Percentiles rank a stretch among this genome's conserved stretches.
phyloP scores from a whole-genome alignment of 2,329 filamentous ascomycete species.

The Fusarium longipes region DNA sequence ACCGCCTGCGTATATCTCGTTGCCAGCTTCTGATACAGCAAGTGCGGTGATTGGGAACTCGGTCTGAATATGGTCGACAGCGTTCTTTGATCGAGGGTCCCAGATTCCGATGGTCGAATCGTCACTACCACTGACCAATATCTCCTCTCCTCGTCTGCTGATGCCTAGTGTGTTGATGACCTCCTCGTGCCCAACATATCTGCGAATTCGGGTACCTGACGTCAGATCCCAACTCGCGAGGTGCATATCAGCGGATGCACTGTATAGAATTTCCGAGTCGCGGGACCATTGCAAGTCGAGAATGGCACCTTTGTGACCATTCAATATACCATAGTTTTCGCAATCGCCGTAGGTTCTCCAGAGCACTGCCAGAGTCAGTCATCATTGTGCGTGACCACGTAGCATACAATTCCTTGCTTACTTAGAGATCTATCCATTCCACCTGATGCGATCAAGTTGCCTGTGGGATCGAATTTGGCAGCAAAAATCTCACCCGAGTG shows the following conservation, averaged over 20 bases:
- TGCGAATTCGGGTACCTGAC: constrained; percentile 89
- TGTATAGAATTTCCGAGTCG: constrained; percentile 90
- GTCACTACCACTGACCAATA: constrained; percentile 91
- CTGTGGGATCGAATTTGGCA: constrained; percentile 88
- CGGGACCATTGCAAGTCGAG: constrained; percentile 96
- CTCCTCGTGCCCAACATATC: constrained; percentile 93
- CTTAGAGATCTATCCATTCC: constrained; percentile 94
- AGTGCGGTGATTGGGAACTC: constrained; percentile 93
- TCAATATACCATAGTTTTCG: constrained; percentile 91
- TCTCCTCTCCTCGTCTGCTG: constrained; percentile 88
- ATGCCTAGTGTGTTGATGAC: constrained; percentile 94
- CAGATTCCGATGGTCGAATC: constrained; percentile 95
- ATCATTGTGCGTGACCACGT: too few species aligned
- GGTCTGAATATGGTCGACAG: constrained; percentile 87
- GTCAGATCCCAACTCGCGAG: constrained; percentile 96
- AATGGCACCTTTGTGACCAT: constrained; percentile 89
- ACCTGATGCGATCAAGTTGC: constrained; percentile 89
- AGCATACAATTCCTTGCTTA: constrained; percentile 56
- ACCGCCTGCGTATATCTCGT: constrained; percentile 92
- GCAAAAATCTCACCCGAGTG: constrained; percentile 89
- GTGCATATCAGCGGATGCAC: constrained; percentile 92
- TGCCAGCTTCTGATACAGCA: constrained; percentile 91
- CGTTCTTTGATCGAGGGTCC: constrained; percentile 92
- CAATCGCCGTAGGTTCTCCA: constrained; percentile 94
- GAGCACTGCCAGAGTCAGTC: constrained; percentile 70